Conservation (phyloP, 2,329 filamentous ascomycete species). For the Xylariales sp. region DNA sequence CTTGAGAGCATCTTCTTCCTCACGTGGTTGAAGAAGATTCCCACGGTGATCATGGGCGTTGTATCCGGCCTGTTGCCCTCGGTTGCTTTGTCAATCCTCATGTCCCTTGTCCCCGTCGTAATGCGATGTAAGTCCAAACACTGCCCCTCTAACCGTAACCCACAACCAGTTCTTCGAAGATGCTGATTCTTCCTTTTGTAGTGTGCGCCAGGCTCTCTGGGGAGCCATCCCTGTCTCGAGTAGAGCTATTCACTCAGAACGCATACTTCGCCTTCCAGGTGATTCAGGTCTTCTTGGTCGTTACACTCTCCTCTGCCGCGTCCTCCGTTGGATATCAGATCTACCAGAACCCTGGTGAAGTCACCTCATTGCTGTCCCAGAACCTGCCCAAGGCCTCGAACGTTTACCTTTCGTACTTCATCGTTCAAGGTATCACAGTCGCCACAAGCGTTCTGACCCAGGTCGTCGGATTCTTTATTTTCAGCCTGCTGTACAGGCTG, state of each 20-base stretch:
- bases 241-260: slow-evolving; percentile 87
- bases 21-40: slow-evolving; percentile 66
- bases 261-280: slow-evolving; percentile 90
- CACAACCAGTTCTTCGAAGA: not conserved
- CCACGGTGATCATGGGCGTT: slow-evolving; percentile 68
- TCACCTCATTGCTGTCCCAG: slow-evolving; percentile 62
- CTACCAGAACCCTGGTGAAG: slow-evolving; percentile 54
- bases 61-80: slow-evolving; percentile 81
- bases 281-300: slow-evolving; percentile 85
- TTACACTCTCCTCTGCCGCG: slow-evolving; percentile 77
- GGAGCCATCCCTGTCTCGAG: slow-evolving; percentile 70
- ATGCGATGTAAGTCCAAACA: slow-evolving; percentile 68
- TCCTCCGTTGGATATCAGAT: slow-evolving; percentile 64
- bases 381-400: slow-evolving; percentile 83
- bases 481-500: slow-evolving; percentile 68
- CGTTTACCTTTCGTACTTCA: slow-evolving; percentile 93
- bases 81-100: slow-evolving; percentile 73
- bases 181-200: slow-evolving; percentile 19
- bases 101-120: slow-evolving; percentile 79
- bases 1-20: slow-evolving; percentile 65
- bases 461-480: slow-evolving; percentile 64
- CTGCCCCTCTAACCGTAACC: not conserved
- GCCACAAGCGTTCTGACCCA: slow-evolving; percentile 73
- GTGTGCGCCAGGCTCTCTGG: slow-evolving; percentile 77
- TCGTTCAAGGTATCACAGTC: slow-evolving; percentile 83